These are phyloP conservation scores for Cyberlindnera mycetangii DNA, from an alignment of 805 yeast species.

Conservation along the genomic window DNA sequence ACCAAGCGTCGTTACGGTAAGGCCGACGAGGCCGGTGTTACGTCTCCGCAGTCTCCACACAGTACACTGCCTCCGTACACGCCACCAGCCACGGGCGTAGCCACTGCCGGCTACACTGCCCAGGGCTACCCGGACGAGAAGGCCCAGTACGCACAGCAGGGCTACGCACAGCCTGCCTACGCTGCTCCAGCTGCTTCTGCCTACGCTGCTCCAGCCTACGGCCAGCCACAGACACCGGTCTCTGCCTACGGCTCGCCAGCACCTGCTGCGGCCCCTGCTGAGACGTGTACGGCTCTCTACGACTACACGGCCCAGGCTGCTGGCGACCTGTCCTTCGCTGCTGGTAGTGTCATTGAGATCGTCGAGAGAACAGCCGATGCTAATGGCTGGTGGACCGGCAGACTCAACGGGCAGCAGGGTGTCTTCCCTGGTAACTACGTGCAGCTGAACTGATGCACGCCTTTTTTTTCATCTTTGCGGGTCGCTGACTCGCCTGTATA, in stretches of 20 bases:
- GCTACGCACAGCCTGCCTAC: conserved; percentile 21
- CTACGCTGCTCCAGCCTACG: conserved; percentile 24
- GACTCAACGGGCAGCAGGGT: conserved; percentile 79
- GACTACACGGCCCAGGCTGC: conserved; percentile 91
- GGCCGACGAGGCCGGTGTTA: conserved; percentile 41
- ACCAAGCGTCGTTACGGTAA: conserved; percentile 71
- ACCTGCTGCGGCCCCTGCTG: conserved; percentile 32
- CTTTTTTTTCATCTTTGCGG: not conserved
- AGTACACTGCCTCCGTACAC: conserved; percentile 36
- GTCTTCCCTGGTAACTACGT: conserved; percentile 97
- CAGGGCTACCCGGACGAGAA: conserved; percentile 35
- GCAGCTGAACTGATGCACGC: conserved; percentile 45
- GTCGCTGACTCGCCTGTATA: too few species aligned
- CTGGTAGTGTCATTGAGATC: conserved; percentile 83
- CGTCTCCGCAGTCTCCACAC: conserved; percentile 29
- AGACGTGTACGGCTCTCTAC: conserved; percentile 84
- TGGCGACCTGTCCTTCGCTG: conserved; percentile 85
- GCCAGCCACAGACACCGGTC: conserved; percentile 25
- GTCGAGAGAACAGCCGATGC: conserved; percentile 78
- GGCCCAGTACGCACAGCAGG: conserved; percentile 28
- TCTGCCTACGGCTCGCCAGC: conserved; percentile 26
- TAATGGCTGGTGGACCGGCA: conserved; percentile 99
- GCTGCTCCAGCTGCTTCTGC: conserved; percentile 23
- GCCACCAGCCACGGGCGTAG: conserved; percentile 32
- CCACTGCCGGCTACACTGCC: conserved; percentile 29